Percentiles rank a stretch among this genome's conserved stretches.
Evolutionary conservation across 2,329 filamentous ascomycete species (phyloP).

Genomic region (Xylaria sp.): DNA sequence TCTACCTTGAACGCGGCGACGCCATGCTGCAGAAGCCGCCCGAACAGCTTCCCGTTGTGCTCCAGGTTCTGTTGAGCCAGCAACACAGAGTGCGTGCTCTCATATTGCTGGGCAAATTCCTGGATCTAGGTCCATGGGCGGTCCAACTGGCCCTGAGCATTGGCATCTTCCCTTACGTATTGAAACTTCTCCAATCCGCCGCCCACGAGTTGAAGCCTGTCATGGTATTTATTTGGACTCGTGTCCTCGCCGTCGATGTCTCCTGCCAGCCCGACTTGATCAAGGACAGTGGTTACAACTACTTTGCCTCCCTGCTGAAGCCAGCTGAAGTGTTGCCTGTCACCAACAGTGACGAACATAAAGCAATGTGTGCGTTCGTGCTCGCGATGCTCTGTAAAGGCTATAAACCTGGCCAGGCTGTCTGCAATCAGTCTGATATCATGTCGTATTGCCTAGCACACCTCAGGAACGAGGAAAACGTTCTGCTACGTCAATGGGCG

Average conservation of each 20-base stretch:
- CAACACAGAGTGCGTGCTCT: conserved; percentile 89
- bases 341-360: conserved; percentile 88
- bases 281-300: conserved; percentile 96
- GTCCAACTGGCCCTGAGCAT: conserved; percentile 98
- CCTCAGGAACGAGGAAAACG: conserved; percentile 82
- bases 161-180: conserved; percentile 97
- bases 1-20: conserved; percentile 81
- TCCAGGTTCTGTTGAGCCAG: conserved; percentile 94
- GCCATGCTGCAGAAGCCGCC: conserved; percentile 85
- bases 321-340: conserved; percentile 82
- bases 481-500: conserved; percentile 90
- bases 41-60: conserved; percentile 92
- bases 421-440: conserved; percentile 87
- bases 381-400: conserved; percentile 96
- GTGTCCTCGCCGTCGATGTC: conserved; percentile 91
- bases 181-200: conserved; percentile 93
- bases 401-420: conserved; percentile 87
- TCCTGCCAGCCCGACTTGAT: conserved; percentile 91
- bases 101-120: conserved; percentile 87
- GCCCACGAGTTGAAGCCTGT: conserved; percentile 94
- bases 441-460: conserved; percentile 87
- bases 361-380: conserved; percentile 98
- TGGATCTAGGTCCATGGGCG: conserved; percentile 96
- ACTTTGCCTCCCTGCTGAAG: conserved; percentile 92
- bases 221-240: conserved; percentile 99